Conservation (phyloP, 1,284 basidiomycete genomes). For the Trichosporon asahii region DNA sequence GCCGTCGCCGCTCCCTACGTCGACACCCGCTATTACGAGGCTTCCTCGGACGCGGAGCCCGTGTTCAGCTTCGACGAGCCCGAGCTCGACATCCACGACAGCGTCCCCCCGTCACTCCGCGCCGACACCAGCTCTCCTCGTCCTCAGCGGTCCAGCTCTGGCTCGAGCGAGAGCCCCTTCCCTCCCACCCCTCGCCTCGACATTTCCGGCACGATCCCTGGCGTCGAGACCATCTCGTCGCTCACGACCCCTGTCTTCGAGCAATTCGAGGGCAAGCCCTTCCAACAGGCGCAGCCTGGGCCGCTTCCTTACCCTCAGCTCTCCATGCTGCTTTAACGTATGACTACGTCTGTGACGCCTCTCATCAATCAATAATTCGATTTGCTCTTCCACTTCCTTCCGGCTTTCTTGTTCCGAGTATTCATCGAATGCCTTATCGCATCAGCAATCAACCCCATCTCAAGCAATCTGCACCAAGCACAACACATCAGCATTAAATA, state of each 20-base stretch:
- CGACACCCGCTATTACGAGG: conserved; percentile 25
- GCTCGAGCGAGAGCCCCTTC: conserved; percentile 38
- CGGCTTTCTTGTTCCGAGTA: neutral
- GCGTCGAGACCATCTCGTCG: conserved; percentile 21
- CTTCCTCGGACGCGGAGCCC: conserved; percentile 30
- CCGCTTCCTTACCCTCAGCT: conserved; percentile 21
- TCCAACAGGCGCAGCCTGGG: conserved; percentile 10
- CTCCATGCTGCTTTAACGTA: conserved; percentile 25
- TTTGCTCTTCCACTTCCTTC: neutral
- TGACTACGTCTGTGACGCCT: conserved; percentile 7
- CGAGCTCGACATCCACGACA: conserved; percentile 21
- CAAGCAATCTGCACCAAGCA: neutral
- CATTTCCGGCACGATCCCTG: conserved; percentile 15
- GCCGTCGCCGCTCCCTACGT: conserved; percentile 14
- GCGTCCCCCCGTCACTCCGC: conserved; percentile 40
- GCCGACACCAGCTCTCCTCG: conserved; percentile 42
- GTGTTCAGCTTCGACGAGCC: conserved; percentile 40
- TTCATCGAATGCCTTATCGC: neutral
- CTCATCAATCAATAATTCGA: conserved; percentile 6
- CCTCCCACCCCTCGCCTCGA: conserved; percentile 41
- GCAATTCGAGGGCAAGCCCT: conserved; percentile 17
- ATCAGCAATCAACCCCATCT: neutral
- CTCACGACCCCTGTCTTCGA: conserved; percentile 23
- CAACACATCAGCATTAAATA: conserved; percentile 5
- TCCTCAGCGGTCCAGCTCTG: conserved; percentile 34